Evolutionary conservation across 164 flowering plant species (phyloP).

Genomic region (Sextonia rubra): DNA sequence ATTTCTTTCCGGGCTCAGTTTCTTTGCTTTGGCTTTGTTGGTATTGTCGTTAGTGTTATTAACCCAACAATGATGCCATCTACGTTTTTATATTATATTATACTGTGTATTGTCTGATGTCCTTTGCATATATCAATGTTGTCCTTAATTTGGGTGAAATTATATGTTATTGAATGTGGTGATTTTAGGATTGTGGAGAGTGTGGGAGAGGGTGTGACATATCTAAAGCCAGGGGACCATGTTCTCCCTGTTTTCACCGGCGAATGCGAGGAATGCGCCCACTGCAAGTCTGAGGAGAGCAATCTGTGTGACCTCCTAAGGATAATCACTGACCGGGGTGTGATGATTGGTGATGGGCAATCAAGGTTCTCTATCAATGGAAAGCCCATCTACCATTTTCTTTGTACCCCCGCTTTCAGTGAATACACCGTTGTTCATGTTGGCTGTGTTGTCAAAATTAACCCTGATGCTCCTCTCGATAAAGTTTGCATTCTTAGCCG

Average conservation of each 20-base stretch:
- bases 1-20: not conserved
- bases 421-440: conserved; percentile 65
- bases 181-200: conserved; percentile 50
- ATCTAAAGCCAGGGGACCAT: conserved; percentile 46
- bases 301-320: conserved; percentile 66
- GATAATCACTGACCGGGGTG: conserved; percentile 57
- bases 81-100: too few species aligned
- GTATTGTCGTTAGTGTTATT: too few species aligned
- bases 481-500: conserved; percentile 60
- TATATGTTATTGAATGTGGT: not conserved
- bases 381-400: conserved; percentile 52
- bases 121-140: too few species aligned
- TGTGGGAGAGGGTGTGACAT: conserved; percentile 61
- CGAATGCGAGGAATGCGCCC: conserved; percentile 53
- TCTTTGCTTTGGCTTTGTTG: not conserved
- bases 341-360: conserved; percentile 52
- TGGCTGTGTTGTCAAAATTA: conserved; percentile 67
- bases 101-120: too few species aligned
- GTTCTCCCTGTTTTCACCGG: conserved; percentile 69
- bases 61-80: too few species aligned
- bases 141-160: not conserved
- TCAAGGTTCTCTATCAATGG: conserved; percentile 53
- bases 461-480: conserved; percentile 31
- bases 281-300: conserved; percentile 65
- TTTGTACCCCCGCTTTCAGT: conserved; percentile 74